Conservation (phyloP, 208 protist species). For the Porcisia deanei region DNA sequence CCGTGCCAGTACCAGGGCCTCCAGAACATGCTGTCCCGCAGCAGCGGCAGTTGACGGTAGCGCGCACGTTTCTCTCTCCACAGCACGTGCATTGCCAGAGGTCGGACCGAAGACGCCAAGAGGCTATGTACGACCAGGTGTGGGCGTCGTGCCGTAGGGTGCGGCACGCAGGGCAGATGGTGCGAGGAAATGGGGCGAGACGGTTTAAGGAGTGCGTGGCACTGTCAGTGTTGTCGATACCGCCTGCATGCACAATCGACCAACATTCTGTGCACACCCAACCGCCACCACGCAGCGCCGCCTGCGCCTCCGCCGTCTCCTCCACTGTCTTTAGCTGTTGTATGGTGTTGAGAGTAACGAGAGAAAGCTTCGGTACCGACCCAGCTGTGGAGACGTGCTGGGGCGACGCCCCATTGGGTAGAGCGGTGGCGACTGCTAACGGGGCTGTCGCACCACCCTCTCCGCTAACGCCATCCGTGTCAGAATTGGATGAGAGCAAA, state of each 20-base stretch:
- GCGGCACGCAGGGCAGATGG: slow-evolving; percentile 51
- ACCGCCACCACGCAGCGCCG: slow-evolving; percentile 40
- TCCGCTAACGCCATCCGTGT: neutral
- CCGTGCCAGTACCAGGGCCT: slow-evolving; percentile 3
- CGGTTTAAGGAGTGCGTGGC: neutral
- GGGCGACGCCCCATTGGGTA: neutral
- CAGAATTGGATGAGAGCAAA: neutral
- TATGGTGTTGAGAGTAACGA: slow-evolving; percentile 6
- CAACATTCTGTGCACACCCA: slow-evolving; percentile 63
- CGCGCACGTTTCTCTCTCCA: slow-evolving; percentile 46
- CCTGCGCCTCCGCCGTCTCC: slow-evolving; percentile 28
- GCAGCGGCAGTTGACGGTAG: slow-evolving; percentile 41
- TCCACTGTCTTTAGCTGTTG: slow-evolving; percentile 23
- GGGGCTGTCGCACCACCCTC: neutral
- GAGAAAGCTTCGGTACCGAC: neutral
- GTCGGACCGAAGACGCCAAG: slow-evolving; percentile 18
- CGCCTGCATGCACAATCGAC: slow-evolving; percentile 28
- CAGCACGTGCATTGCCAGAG: slow-evolving; percentile 53
- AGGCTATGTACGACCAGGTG: neutral
- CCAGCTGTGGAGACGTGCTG: neutral
- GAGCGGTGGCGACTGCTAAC: neutral
- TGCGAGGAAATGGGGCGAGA: slow-evolving; percentile 30
- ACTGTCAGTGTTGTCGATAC: neutral
- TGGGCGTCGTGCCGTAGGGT: slow-evolving; percentile 55
- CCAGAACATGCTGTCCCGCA: slow-evolving; percentile 13